Percentiles rank a stretch among this genome's conserved stretches.
Conservation (phyloP, 2,329 filamentous ascomycete genomes). For the Epichloe sp. region DNA sequence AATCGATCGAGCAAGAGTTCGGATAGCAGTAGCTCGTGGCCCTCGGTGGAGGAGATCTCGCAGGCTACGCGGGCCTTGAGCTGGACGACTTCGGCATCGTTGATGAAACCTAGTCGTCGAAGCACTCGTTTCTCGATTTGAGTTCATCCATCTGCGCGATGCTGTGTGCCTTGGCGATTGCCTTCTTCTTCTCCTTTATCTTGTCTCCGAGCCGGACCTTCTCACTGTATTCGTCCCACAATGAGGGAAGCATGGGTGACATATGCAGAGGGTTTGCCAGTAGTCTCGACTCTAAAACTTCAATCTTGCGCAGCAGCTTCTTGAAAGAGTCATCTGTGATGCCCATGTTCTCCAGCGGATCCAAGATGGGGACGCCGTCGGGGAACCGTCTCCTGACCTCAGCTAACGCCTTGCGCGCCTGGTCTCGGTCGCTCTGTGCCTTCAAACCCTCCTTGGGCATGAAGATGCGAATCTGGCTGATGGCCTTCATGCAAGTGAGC, state of each 20-base stretch:
- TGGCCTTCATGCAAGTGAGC: slow-evolving; percentile 70
- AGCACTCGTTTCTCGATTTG: slow-evolving; percentile 87
- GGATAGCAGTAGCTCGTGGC: slow-evolving; percentile 84
- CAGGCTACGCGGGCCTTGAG: slow-evolving; percentile 95
- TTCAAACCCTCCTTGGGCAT: slow-evolving; percentile 62
- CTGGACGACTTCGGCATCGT: slow-evolving; percentile 88
- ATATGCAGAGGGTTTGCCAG: slow-evolving; percentile 84
- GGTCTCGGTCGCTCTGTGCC: slow-evolving; percentile 48
- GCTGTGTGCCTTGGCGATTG: slow-evolving; percentile 71
- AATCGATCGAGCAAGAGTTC: slow-evolving; percentile 94
- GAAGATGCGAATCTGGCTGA: slow-evolving; percentile 74
- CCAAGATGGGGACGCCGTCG: slow-evolving; percentile 76
- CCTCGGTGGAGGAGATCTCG: slow-evolving; percentile 83
- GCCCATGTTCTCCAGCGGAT: slow-evolving; percentile 92
- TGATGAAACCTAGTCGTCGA: slow-evolving; percentile 87
- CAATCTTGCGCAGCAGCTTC: slow-evolving; percentile 86
- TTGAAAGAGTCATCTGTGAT: slow-evolving; percentile 91
- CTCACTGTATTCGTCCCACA: slow-evolving; percentile 75
- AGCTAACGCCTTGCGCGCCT: slow-evolving; percentile 55
- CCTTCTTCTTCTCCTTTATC: slow-evolving; percentile 80
- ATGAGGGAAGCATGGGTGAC: slow-evolving; percentile 66
- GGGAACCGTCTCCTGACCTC: slow-evolving; percentile 83
- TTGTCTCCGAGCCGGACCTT: slow-evolving; percentile 66
- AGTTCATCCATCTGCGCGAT: slow-evolving; percentile 92
- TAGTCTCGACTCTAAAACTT: slow-evolving; percentile 84